Percentiles rank a stretch among this genome's conserved stretches.
These are phyloP conservation scores for Candida glaebosa DNA, from an alignment of 805 yeast species.

Conservation along the genomic window DNA sequence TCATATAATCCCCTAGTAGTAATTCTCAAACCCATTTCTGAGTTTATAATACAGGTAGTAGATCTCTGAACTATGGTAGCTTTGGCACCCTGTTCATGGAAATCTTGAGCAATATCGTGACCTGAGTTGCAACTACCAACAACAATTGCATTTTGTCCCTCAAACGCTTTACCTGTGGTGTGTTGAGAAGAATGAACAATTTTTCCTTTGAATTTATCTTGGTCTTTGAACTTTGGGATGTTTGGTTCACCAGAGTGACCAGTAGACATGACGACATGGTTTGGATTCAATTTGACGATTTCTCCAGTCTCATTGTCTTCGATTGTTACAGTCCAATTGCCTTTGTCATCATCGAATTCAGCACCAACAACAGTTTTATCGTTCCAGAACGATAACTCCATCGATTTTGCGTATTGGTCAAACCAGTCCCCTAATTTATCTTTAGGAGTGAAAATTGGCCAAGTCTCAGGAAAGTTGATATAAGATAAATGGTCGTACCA, in stretches of 20 bases:
- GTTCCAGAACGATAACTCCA: constrained; percentile 35
- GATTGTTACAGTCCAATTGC: constrained; percentile 21
- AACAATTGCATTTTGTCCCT: constrained; percentile 42
- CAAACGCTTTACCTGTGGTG: constrained; percentile 37
- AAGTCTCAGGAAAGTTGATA: constrained; percentile 35
- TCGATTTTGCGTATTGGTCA: constrained; percentile 36
- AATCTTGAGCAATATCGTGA: constrained; percentile 45
- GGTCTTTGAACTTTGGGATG: constrained; percentile 37
- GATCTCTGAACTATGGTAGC: constrained; percentile 46
- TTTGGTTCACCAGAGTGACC: constrained; percentile 47
- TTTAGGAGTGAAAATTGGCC: constrained; percentile 43
- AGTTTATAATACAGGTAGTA: constrained; percentile 40
- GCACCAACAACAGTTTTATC: constrained; percentile 26
- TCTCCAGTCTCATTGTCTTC: constrained; percentile 23
- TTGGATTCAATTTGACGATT: constrained; percentile 22
- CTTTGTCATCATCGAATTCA: constrained; percentile 21
- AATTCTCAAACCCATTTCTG: constrained; percentile 27
- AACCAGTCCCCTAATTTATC: constrained; percentile 44
- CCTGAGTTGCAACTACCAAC: constrained; percentile 46
- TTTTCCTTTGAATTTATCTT: constrained; percentile 34
- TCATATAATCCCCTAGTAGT: constrained; percentile 31
- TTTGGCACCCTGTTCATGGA: constrained; percentile 41
- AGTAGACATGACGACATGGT: constrained; percentile 41
- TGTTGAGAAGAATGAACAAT: constrained; percentile 42
- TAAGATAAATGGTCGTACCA: constrained; percentile 42